Percentiles rank a stretch among this genome's conserved stretches.
Evolutionary conservation across 257 asterid species (phyloP).

Genomic region (Anisodus tanguticus): DNA sequence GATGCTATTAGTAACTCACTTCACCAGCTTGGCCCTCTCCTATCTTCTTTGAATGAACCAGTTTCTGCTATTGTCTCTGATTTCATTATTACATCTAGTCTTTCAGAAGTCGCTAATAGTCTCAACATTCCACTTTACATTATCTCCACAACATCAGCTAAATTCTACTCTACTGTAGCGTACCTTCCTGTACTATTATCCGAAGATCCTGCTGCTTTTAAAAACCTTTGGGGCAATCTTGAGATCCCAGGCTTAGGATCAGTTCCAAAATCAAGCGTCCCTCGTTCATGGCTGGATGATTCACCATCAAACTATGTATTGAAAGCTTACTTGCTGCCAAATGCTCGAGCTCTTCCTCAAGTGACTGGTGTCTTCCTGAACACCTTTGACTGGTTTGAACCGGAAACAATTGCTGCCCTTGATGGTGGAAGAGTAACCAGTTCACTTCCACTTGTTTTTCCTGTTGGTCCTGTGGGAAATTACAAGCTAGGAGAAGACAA

Average conservation of each 20-base stretch:
- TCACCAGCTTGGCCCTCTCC: conserved; percentile 30
- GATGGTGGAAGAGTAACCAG: conserved; percentile 28
- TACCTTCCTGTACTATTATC: conserved; percentile 38
- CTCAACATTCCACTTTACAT: conserved; percentile 37
- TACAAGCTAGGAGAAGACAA: conserved; percentile 34
- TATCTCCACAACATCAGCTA: conserved; percentile 49
- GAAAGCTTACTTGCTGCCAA: conserved; percentile 41
- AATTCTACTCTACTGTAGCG: conserved; percentile 37
- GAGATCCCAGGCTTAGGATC: conserved; percentile 44
- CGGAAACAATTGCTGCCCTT: conserved; percentile 47
- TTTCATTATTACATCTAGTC: conserved; percentile 39
- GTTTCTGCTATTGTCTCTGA: conserved; percentile 44
- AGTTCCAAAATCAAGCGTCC: conserved; percentile 36
- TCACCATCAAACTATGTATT: conserved; percentile 41
- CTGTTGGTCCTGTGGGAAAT: conserved; percentile 48
- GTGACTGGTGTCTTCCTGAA: conserved; percentile 47
- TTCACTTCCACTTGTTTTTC: conserved; percentile 43
- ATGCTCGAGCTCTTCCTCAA: conserved; percentile 43
- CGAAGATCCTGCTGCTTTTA: conserved; percentile 30
- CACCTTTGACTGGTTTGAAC: conserved; percentile 49
- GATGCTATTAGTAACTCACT: conserved; percentile 35
- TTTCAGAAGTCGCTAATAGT: conserved; percentile 36
- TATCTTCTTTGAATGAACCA: conserved; percentile 32
- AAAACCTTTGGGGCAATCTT: conserved; percentile 18
- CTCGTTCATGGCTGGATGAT: conserved; percentile 42